A percentile compares a stretch with the other conserved stretches of the same genome.
These are phyloP conservation scores for Bolboschoenus planiculmis DNA, from an alignment of 176 grass and related monocot genomes.

Conservation along the genomic window DNA sequence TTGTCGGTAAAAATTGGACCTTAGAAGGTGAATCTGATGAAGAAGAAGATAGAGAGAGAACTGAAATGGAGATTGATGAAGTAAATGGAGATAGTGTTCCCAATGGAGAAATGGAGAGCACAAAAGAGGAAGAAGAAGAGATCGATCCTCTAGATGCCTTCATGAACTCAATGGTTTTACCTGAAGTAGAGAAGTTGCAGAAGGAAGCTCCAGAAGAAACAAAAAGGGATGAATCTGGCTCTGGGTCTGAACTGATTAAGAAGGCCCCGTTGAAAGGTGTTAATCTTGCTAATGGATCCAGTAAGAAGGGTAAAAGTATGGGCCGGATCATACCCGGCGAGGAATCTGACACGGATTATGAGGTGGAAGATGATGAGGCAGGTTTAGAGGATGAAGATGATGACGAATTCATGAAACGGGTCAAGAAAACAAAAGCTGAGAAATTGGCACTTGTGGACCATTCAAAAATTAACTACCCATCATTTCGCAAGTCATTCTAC, in stretches of 20 bases:
- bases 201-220: slow-evolving; percentile 25
- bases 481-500: slow-evolving; percentile 90
- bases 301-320: slow-evolving; percentile 37
- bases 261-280: slow-evolving; percentile 24
- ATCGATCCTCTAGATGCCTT: slow-evolving; percentile 87
- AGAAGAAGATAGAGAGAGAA: slow-evolving; percentile 50
- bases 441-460: slow-evolving; percentile 86
- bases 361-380: slow-evolving; percentile 34
- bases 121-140: slow-evolving; percentile 55
- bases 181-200: slow-evolving; percentile 71
- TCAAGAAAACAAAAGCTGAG: slow-evolving; percentile 92
- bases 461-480: slow-evolving; percentile 82
- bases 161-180: slow-evolving; percentile 90
- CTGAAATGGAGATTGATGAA: slow-evolving; percentile 47
- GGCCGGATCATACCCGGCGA: slow-evolving; percentile 79
- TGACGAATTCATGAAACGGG: slow-evolving; percentile 87
- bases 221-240: slow-evolving; percentile 13
- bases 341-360: slow-evolving; percentile 59
- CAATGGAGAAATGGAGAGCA: slow-evolving; percentile 20
- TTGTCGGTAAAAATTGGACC: slow-evolving; percentile 83
- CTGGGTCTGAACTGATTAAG: slow-evolving; percentile 38
- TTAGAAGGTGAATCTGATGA: slow-evolving; percentile 94
- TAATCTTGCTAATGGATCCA: slow-evolving; percentile 34
- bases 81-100: slow-evolving; percentile 27
- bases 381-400: slow-evolving; percentile 69